Evolutionary conservation across 2,329 filamentous ascomycete species (phyloP).

Genomic region (Monilinia fructicola): DNA sequence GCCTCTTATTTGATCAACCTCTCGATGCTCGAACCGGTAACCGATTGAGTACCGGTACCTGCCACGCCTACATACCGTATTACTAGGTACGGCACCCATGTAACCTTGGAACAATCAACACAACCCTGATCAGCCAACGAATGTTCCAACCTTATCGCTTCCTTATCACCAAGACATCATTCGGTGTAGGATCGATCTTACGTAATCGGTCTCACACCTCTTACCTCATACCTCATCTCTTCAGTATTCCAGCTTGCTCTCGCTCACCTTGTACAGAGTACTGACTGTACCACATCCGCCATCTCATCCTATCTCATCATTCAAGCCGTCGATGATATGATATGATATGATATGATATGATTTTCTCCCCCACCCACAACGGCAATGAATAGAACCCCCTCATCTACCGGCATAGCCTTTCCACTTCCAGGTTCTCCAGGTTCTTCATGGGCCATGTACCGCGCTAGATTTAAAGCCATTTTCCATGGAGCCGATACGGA

Average conservation of each 20-base stretch:
- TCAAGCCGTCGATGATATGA: background rate
- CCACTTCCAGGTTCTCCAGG: conserved; percentile 58
- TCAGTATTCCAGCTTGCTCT: background rate
- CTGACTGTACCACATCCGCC: background rate
- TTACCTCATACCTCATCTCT: conserved; percentile 1
- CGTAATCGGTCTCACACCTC: no score
- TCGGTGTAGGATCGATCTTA: background rate
- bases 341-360: conserved; percentile 6
- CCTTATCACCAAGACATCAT: conserved; percentile 2
- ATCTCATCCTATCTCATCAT: background rate
- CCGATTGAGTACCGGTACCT: background rate
- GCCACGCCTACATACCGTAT: background rate
- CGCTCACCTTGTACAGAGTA: background rate
- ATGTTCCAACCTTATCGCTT: no score
- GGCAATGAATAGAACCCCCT: conserved; percentile 33
- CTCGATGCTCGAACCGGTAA: no score
- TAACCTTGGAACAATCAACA: no score
- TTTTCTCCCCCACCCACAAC: conserved; percentile 2
- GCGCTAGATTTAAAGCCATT: conserved; percentile 60
- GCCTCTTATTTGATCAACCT: no score
- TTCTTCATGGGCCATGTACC: conserved; percentile 73
- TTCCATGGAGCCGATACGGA: conserved; percentile 68
- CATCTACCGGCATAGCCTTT: conserved; percentile 43
- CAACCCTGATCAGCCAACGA: no score
- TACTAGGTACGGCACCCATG: no score